Evolutionary conservation across 345 rosid genomes (phyloP), one percentile per base, ranked within the genome.

Genomic region (Bruguiera parviflora): DNA sequence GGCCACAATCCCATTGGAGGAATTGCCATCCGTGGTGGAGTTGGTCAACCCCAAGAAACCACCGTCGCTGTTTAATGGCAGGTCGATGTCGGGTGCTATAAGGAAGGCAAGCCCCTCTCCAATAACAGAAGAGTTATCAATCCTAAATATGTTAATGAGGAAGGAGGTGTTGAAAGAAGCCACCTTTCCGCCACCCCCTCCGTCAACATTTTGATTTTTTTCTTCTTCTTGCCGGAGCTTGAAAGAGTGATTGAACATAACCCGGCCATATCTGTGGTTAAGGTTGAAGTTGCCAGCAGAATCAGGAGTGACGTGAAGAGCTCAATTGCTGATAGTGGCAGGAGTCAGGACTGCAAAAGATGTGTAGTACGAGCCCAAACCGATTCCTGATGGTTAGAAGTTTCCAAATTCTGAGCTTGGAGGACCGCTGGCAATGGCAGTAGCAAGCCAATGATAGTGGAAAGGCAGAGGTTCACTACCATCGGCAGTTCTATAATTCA

Each of bases 111-210:
- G 62, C 21, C 92, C 92, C 63, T 88, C 89, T 0, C 83, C 87
- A 0, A 74, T 81, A 31, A 47, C 20, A 5, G 67, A 19, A 35
- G 75, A 21, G 55, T n/a, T 46, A 18, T 15, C 57, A 37, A 68
- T 32, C 2, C 80, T 79, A 43, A 35, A 78, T 67, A 81, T 64
- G 68, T 84, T 85, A 75, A 88, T 66, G 10, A 81, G 71, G 68
- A 85, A 82, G 8, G 87, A 80, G 20, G 88, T 51, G 68, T 79
- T 85, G 73, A 88, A 88, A 18, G 92, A 85, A 63, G 84, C 88
- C 13, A 82, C 69, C 22, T n/a, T 67, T 2, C 39, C 39, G 18
- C 20, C 63, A 5, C 11, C 21, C 6, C 6, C 11, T 13, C 28
- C 32, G 5, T 13, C 47, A 13, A 3, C 47, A 11, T 11, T 16